Evolutionary conservation across 1,284 basidiomycete genomes (phyloP), one percentile per base, ranked within the genome.

Genomic region (Puccinia hordei): DNA sequence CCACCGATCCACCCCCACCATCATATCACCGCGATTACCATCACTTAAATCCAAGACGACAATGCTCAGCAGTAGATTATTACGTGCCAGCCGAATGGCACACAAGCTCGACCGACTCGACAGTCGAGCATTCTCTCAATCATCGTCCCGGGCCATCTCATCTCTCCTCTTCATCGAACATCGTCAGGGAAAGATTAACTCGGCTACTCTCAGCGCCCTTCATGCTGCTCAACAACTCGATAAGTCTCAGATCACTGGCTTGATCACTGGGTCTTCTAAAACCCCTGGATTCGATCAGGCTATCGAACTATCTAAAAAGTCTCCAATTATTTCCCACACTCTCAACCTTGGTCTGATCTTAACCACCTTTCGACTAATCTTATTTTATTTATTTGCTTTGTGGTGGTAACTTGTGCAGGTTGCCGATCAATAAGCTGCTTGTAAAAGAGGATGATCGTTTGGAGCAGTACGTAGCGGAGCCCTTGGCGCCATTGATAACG

Each of bases 91-190:
- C 13, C n/a, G n/a, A n/a, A n/a, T n/a, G n/a, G n/a, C n/a, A n/a
- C n/a, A n/a, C n/a, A n/a, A n/a, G n/a, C n/a, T n/a, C n/a, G n/a
- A n/a, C n/a, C n/a, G n/a, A n/a, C n/a, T n/a, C n/a, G n/a, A n/a
- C n/a, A n/a, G n/a, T n/a, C n/a, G n/a, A n/a, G n/a, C n/a, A n/a
- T n/a, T 8, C 27, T 57, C 55, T 57, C 55, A 17, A 5, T 13
- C 55, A 2, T 8, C 55, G 4, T 10, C 6, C 33, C 61, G 9
- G 0, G 19, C 35, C 61, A n/a, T 38, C 61, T 63, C 61, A 3
- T 87, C 93, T 0, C 89, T 98, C 24, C 90, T 98, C 72, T 92
- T 93, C 83, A 88, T 98, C 81, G 96, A 98, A 87, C 94, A 98
- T 86, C 90, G 90, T 81, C 89, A 90, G 74, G 94, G 94, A 68